A percentile compares a stretch with the other conserved stretches of the same genome.
Evolutionary conservation across 305 asterid species (phyloP).

Genomic region (Fraxinus nigra): DNA sequence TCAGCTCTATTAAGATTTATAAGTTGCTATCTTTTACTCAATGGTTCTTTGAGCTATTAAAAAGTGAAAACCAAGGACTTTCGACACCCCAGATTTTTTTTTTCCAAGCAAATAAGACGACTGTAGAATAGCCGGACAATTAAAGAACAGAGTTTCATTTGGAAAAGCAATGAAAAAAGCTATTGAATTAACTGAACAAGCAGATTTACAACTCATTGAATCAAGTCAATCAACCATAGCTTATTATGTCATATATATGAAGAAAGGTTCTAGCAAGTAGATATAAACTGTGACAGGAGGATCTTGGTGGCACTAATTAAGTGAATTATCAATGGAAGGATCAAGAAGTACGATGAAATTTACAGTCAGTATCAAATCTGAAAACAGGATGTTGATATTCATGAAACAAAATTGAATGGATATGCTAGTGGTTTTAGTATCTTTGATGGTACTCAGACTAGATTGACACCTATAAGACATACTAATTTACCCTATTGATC

Average conservation of each 20-base stretch:
- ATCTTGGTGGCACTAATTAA: constrained; percentile 5
- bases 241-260: neutral
- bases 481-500: constrained; percentile 15
- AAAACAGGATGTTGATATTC: neutral
- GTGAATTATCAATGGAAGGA: constrained; percentile 1
- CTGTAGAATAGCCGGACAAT: neutral
- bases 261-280: neutral
- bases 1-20: neutral
- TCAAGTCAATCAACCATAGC: neutral
- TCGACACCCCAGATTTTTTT: neutral
- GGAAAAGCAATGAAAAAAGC: no score
- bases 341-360: constrained; percentile 24
- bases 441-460: constrained; percentile 19
- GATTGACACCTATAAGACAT: neutral
- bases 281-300: neutral
- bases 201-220: neutral
- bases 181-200: no score
- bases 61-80: neutral
- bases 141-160: no score
- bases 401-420: neutral
- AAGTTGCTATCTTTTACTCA: neutral
- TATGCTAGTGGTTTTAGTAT: neutral
- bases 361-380: neutral
- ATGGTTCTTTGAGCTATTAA: neutral
- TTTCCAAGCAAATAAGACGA: neutral